Evolutionary conservation across 805 yeast genomes (phyloP).

Genomic region (Starmera caribaea): DNA sequence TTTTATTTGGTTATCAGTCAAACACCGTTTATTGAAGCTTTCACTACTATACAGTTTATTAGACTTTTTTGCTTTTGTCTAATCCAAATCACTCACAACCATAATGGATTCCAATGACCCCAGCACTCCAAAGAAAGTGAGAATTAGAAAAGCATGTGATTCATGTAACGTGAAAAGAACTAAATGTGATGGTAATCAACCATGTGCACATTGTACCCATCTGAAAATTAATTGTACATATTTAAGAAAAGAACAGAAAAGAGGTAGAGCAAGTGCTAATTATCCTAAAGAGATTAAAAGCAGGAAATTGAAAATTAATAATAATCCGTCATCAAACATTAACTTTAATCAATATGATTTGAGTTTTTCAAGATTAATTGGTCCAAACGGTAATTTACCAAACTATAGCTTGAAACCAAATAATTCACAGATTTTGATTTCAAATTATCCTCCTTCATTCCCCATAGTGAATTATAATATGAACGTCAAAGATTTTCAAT

Average conservation of each 20-base stretch:
- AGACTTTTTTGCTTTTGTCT: no score
- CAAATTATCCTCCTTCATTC: not conserved
- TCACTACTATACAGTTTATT: no score
- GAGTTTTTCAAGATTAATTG: no score
- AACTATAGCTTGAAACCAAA: no score
- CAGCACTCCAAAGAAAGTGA: slow-evolving; percentile 5
- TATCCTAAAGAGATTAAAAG: slow-evolving; percentile 26
- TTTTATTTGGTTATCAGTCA: no score
- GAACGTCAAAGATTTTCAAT: not conserved
- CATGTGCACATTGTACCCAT: slow-evolving; percentile 33
- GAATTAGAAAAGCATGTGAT: slow-evolving; percentile 35
- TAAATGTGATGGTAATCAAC: slow-evolving; percentile 37
- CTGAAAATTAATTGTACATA: slow-evolving; percentile 28
- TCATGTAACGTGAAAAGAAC: slow-evolving; percentile 36
- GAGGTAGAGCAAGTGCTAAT: slow-evolving; percentile 37
- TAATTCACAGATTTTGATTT: no score
- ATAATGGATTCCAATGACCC: no score
- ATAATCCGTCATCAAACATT: not conserved
- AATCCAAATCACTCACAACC: no score
- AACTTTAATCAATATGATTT: no score
- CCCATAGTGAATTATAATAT: not conserved
- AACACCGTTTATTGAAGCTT: no score
- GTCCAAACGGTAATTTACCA: no score
- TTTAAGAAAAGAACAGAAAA: slow-evolving; percentile 30
- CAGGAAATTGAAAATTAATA: slow-evolving; percentile 9